Percentiles rank a stretch among this genome's conserved stretches.
Evolutionary conservation across 352 stramenopile species (phyloP).

Genomic region (Pythium rishiriense): DNA sequence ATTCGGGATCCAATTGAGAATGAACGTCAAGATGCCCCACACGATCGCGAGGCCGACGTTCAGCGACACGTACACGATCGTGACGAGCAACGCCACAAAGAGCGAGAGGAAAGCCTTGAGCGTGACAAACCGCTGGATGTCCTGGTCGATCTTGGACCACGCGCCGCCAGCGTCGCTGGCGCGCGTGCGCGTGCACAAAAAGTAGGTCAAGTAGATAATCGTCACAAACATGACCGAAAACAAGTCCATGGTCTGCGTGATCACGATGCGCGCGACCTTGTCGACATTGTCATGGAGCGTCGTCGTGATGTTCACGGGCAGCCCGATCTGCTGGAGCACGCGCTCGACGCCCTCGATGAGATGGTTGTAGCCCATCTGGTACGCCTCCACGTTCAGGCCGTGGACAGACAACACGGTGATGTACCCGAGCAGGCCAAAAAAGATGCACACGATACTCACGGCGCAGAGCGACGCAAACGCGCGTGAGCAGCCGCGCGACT

Average conservation of each 20-base stretch:
- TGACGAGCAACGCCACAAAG: constrained; percentile 86
- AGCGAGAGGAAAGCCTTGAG: constrained; percentile 89
- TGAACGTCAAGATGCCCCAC: constrained; percentile 89
- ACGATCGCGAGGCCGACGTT: constrained; percentile 87
- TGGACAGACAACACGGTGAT: constrained; percentile 88
- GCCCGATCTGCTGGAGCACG: constrained; percentile 67
- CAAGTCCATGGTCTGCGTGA: constrained; percentile 88
- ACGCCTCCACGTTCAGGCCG: constrained; percentile 74
- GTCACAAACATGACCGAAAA: constrained; percentile 91
- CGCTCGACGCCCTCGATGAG: constrained; percentile 66
- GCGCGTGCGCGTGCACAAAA: constrained; percentile 82
- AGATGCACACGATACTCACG: constrained; percentile 84
- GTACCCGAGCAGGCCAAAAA: constrained; percentile 85
- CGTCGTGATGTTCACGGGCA: constrained; percentile 87
- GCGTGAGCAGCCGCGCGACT: constrained; percentile 78
- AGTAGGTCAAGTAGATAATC: constrained; percentile 89
- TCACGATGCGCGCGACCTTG: constrained; percentile 80
- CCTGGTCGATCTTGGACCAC: constrained; percentile 89
- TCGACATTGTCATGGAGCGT: constrained; percentile 90
- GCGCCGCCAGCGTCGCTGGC: constrained; percentile 82
- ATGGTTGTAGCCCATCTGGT: constrained; percentile 83
- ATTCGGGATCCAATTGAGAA: constrained; percentile 90
- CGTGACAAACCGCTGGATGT: constrained; percentile 88
- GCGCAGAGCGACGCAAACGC: constrained; percentile 81
- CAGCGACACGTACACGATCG: constrained; percentile 88